Evolutionary conservation across 768 basidiomycete species (phyloP).

Genomic region (Podaxis sp.): DNA sequence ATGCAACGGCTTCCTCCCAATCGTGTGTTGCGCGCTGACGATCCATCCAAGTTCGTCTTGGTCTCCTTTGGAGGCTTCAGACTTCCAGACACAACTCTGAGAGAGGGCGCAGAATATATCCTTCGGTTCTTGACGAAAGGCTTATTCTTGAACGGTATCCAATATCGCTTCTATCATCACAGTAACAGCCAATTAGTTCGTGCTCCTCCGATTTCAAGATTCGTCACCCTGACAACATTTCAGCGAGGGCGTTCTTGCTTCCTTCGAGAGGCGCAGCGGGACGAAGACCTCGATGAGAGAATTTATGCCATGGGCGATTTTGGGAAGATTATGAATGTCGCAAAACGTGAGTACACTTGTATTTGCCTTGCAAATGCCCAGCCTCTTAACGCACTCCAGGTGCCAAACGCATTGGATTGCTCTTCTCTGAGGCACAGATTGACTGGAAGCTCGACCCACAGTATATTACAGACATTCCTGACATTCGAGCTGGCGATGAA

Average conservation of each 20-base stretch:
- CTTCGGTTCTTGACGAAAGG: slow-evolving; percentile 49
- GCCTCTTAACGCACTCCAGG: slow-evolving; percentile 28
- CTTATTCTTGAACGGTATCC: slow-evolving; percentile 49
- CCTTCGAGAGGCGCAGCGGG: slow-evolving; percentile 47
- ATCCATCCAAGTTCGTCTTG: slow-evolving; percentile 51
- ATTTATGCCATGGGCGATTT: slow-evolving; percentile 60
- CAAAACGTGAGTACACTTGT: slow-evolving; percentile 43
- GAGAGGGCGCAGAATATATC: slow-evolving; percentile 51
- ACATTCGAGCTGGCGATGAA: slow-evolving; percentile 53
- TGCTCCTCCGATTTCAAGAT: not conserved
- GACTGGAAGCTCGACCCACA: slow-evolving; percentile 51
- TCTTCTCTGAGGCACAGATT: slow-evolving; percentile 61
- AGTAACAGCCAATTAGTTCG: slow-evolving; percentile 65
- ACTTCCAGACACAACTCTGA: slow-evolving; percentile 48
- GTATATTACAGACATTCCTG: slow-evolving; percentile 49
- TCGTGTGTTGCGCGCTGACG: slow-evolving; percentile 54
- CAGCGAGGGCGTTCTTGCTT: slow-evolving; percentile 64
- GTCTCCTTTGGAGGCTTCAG: slow-evolving; percentile 36
- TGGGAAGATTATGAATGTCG: slow-evolving; percentile 53
- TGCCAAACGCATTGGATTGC: slow-evolving; percentile 63
- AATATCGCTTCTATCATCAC: slow-evolving; percentile 69
- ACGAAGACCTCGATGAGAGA: slow-evolving; percentile 51
- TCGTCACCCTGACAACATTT: not conserved
- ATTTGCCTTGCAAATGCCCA: not conserved
- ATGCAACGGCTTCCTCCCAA: slow-evolving; percentile 49